phyloP scores from a whole-genome alignment of 2,329 filamentous ascomycete species.

The Clonostachys chloroleuca region DNA sequence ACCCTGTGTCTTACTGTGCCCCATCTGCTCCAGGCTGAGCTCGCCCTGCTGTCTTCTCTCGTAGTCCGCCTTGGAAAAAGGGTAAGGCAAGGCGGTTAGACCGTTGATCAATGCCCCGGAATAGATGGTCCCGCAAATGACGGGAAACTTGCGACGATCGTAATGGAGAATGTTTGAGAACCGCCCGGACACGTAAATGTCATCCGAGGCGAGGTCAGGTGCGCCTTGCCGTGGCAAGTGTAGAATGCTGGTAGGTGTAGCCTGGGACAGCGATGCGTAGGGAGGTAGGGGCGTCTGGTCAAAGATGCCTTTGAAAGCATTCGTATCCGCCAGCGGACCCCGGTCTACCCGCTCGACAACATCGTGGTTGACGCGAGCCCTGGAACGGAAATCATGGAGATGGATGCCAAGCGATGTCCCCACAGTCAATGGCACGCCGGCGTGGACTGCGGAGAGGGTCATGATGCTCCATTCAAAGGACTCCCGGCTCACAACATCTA shows the following conservation, averaged over 20 bases:
- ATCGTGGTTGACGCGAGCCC: slow-evolving; percentile 21
- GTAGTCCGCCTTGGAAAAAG: slow-evolving; percentile 58
- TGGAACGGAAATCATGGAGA: slow-evolving; percentile 69
- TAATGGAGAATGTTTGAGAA: slow-evolving; percentile 89
- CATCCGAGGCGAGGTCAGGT: slow-evolving; percentile 56
- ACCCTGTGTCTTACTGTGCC: slow-evolving; percentile 44
- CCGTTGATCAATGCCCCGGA: slow-evolving; percentile 78
- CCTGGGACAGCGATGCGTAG: slow-evolving; percentile 73
- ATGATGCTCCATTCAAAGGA: slow-evolving; percentile 80
- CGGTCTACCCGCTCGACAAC: slow-evolving; percentile 27
- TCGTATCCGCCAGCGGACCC: slow-evolving; percentile 11
- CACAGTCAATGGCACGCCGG: slow-evolving; percentile 71
- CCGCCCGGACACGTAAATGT: slow-evolving; percentile 84
- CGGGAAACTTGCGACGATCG: slow-evolving; percentile 80
- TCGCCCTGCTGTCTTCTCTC: slow-evolving; percentile 52
- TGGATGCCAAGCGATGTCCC: slow-evolving; percentile 80
- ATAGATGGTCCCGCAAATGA: slow-evolving; percentile 72
- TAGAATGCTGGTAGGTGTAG: slow-evolving; percentile 77
- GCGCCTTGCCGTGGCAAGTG: slow-evolving; percentile 61
- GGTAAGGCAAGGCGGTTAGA: slow-evolving; percentile 64
- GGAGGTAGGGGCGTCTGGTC: slow-evolving; percentile 46
- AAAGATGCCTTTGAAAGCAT: slow-evolving; percentile 34
- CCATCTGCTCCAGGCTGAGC: slow-evolving; percentile 49
- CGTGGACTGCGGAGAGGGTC: slow-evolving; percentile 66
- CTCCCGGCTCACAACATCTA: slow-evolving; percentile 65